These are phyloP conservation scores for Amaranthus palmeri DNA, from an alignment of 148 eudicot species.

Conservation along the genomic window DNA sequence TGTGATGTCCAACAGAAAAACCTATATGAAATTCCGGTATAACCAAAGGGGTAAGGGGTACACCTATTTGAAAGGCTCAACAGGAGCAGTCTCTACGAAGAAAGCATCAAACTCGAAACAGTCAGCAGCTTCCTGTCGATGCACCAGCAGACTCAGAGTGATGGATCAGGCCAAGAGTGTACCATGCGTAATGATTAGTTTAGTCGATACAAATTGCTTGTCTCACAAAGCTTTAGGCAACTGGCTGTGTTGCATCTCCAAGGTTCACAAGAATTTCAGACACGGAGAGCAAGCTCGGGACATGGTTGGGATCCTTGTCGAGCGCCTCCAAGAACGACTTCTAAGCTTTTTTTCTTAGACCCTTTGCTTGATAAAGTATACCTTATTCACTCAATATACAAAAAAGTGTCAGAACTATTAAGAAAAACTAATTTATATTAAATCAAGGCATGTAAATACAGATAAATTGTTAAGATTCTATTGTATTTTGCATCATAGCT, in stretches of 20 bases:
- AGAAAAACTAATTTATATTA: too few species aligned
- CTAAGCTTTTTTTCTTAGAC: constrained; percentile 56
- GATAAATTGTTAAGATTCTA: too few species aligned
- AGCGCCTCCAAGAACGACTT: constrained; percentile 60
- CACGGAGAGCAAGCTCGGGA: constrained; percentile 76
- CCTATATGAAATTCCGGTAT: constrained; percentile 13
- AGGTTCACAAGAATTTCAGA: constrained; percentile 47
- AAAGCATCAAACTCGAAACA: constrained; percentile 82
- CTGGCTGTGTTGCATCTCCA: constrained; percentile 40
- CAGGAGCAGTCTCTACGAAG: constrained; percentile 63
- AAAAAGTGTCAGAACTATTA: not conserved
- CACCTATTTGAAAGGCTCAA: constrained; percentile 71
- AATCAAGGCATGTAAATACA: too few species aligned
- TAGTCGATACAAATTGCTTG: constrained; percentile 70
- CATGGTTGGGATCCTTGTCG: constrained; percentile 69
- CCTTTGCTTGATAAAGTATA: constrained; percentile 60
- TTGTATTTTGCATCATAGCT: too few species aligned
- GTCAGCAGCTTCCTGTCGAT: constrained; percentile 56
- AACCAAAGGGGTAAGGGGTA: not conserved
- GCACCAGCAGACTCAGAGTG: constrained; percentile 38
- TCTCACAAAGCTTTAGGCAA: constrained; percentile 61
- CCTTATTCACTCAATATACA: constrained; percentile 30
- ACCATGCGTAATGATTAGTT: constrained; percentile 72
- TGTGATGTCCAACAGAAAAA: constrained; percentile 1
- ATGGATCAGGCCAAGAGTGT: constrained; percentile 61